A percentile compares a stretch with the other conserved stretches of the same genome.
phyloP scores from a whole-genome alignment of 2,329 filamentous ascomycete species.

The Lachnellula hyalina region DNA sequence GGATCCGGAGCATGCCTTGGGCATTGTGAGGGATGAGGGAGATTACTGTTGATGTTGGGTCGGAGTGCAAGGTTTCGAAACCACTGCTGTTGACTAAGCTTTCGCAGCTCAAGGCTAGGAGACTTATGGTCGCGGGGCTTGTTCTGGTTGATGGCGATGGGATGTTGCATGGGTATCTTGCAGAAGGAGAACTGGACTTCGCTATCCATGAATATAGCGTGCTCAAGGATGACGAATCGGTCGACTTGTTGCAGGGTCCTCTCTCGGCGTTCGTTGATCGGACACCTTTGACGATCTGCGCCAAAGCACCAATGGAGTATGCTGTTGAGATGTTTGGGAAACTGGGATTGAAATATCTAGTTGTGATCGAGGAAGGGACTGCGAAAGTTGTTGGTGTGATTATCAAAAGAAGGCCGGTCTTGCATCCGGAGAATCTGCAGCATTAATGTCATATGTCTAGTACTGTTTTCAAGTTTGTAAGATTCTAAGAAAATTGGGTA shows the following conservation, averaged over 20 bases:
- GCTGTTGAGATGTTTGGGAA: slow-evolving; percentile 56
- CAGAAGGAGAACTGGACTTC: slow-evolving; percentile 48
- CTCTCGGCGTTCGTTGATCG: slow-evolving; percentile 47
- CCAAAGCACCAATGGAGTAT: slow-evolving; percentile 51
- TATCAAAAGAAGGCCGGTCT: slow-evolving; percentile 53
- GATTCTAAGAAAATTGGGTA: not conserved
- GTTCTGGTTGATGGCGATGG: slow-evolving; percentile 45
- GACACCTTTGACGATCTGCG: slow-evolving; percentile 46
- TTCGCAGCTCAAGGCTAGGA: slow-evolving; percentile 40
- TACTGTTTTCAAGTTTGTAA: not conserved
- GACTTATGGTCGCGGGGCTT: slow-evolving; percentile 52
- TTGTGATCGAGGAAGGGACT: slow-evolving; percentile 47
- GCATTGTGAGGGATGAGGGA: slow-evolving; percentile 41
- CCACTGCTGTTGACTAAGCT: slow-evolving; percentile 41
- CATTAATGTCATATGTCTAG: not conserved
- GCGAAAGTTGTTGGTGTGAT: slow-evolving; percentile 47
- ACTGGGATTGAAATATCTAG: slow-evolving; percentile 48
- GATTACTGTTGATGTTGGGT: slow-evolving; percentile 46
- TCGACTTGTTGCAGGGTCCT: slow-evolving; percentile 32
- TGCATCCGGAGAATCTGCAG: slow-evolving; percentile 42
- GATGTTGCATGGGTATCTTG: slow-evolving; percentile 50
- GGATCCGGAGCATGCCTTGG: slow-evolving; percentile 45
- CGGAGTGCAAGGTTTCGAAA: slow-evolving; percentile 38
- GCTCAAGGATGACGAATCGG: slow-evolving; percentile 20
- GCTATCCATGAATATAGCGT: slow-evolving; percentile 33